Base-by-base conservation (phyloP, 192 early-diverging fungal genomes). In the Coemansia sp. region DNA sequence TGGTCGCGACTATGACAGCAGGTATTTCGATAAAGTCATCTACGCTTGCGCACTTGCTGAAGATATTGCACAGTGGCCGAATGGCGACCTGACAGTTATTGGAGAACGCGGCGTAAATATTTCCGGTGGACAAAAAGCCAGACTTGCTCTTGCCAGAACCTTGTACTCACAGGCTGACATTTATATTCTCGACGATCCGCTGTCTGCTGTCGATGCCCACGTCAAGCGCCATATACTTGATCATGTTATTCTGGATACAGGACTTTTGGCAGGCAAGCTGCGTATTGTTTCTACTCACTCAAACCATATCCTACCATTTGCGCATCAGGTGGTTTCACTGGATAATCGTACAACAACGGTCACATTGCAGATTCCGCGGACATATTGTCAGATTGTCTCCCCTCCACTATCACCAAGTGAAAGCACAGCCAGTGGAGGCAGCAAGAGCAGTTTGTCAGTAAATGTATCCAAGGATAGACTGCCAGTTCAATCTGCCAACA, bases 81-180 rank as follows among this genome's bases (percentile, higher is more conserved):
- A 73, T 12, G 52, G 66, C 50, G 81, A 83, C 26, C 31, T 65
- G 47, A 79, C 76, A 3, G 67, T 75, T 0, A 83, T 83, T 63
- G 84, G 86, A 1, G 83, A 85, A 23, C 76, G 69, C n/a, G 67
- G 82, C 7, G 66, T 81, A 19, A 85, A 75, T 26, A 64, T 88
- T 10, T 88, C 73, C 19, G 89, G 92, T n/a, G 94, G 94, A 0
- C 96, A 98, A 82, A 91, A 91, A 57, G 89, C 92, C 49, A 82
- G 94, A 0, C 81, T 97, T 58, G 88, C 89, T 31, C 62, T 97
- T 19, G 94, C 94, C 0, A 83, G 96, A 6, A 79, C 89, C 0
- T 76, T 92, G 0, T 94, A 97, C 74, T 81, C 71, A 12, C 80
- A 88, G 58, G 79, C 88, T 7, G 92, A 94, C 31, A 88, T 94